Base-by-base conservation (phyloP, 2,329 filamentous ascomycete species). In the Diatrype stigma region DNA sequence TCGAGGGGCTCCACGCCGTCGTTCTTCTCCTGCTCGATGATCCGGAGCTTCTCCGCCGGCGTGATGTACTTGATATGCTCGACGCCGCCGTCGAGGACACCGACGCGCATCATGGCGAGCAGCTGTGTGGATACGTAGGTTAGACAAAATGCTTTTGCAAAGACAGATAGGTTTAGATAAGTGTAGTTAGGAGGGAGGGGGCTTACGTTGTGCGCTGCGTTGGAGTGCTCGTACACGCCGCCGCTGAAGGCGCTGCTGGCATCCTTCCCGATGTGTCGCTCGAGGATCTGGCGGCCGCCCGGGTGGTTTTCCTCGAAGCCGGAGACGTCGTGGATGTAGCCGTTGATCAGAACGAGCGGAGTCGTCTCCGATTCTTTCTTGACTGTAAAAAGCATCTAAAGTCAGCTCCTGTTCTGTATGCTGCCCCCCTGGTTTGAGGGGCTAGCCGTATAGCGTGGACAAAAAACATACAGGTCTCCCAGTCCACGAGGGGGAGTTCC, bases 91-190 rank as follows among this genome's bases (percentile, higher is more conserved):
- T 45, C 42, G 16, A 45, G 42, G 14, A 45, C 22, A 21, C 42
- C 42, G 22, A 45, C 42, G 22, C 42, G 42, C 42, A 45, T 45
- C 42, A 45, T 45, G 21, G 42, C 42, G n/a, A 45, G 42, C 42
- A 26, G 26, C 42, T 45, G 42, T n/a, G 19, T 21, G n/a, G n/a
- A n/a, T 30, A 30, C 6, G 26, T 30, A 10, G 10, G 26, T 30
- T 30, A 30, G 26, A n/a, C n/a, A n/a, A n/a, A n/a, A n/a, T n/a
- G n/a, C n/a, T n/a, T n/a, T 30, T 30, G 5, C 26, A 30, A 6
- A 30, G 26, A n/a, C n/a, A n/a, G n/a, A 30, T 5, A 30, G 26
- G 26, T 30, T 10, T 6, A 30, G 26, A 30, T 30, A 30, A 6
- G n/a, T n/a, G n/a, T n/a, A n/a, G n/a, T n/a, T n/a, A n/a, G n/a